Conservation (phyloP, 805 yeast species). For the Metschnikowia cerradonensis region DNA sequence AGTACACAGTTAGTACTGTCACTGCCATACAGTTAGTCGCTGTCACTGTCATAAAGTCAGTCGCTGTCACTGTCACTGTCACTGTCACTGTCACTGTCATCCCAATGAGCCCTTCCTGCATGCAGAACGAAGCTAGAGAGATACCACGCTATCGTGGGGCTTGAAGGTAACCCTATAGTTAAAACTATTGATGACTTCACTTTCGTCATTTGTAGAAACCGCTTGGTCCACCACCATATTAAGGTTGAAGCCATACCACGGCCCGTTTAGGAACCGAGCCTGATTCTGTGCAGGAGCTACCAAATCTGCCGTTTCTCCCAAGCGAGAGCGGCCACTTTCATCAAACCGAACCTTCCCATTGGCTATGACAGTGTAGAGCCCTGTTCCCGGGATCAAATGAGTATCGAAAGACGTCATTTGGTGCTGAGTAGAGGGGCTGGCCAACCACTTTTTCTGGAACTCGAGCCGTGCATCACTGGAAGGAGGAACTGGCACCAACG, state of each 20-base stretch:
- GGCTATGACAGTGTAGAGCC: conserved; percentile 47
- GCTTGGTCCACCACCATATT: conserved; percentile 57
- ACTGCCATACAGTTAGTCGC: too few relatives aligned
- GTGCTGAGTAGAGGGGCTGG: conserved; percentile 57
- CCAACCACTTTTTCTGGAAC: conserved; percentile 58
- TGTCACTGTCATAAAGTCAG: too few relatives aligned
- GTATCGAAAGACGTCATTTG: conserved; percentile 60
- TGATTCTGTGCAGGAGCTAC: conserved; percentile 16
- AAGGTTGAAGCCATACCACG: conserved; percentile 65
- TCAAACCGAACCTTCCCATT: conserved; percentile 69
- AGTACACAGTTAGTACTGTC: too few relatives aligned
- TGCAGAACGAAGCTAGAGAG: conserved; percentile 8
- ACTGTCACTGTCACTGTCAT: too few relatives aligned
- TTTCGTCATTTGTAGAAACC: conserved; percentile 30
- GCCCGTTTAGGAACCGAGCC: conserved; percentile 56
- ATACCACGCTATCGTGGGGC: conserved; percentile 51
- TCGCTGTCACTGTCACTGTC: too few relatives aligned
- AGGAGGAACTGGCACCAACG: conserved; percentile 33
- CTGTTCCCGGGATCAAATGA: conserved; percentile 65
- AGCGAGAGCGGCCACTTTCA: conserved; percentile 64
- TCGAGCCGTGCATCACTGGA: conserved; percentile 35
- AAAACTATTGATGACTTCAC: conserved; percentile 53
- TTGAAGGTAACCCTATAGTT: conserved; percentile 63
- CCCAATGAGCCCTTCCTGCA: too few relatives aligned
- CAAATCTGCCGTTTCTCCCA: conserved; percentile 62